A percentile compares a stretch with the other conserved stretches of the same genome.
phyloP scores from a whole-genome alignment of 352 stramenopile species.

The Pythium plurisporium region DNA sequence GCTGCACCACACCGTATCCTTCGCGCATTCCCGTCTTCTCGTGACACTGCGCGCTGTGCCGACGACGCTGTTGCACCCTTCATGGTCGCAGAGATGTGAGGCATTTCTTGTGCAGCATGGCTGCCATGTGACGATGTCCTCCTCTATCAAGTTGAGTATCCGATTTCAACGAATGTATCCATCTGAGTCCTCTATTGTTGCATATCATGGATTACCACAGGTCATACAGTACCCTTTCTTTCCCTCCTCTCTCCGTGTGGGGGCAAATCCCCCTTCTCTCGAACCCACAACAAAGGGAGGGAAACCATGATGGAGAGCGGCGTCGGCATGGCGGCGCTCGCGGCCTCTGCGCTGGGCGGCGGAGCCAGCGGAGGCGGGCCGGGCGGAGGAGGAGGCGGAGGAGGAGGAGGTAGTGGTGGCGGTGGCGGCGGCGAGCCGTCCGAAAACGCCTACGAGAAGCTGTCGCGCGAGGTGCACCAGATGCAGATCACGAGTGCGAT shows the following conservation, averaged over 20 bases:
- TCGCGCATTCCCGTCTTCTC: conserved; percentile 40
- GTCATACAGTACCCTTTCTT: neutral
- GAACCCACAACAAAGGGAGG: conserved; percentile 5
- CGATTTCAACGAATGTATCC: conserved; percentile 3
- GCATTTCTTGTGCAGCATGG: too few relatives aligned
- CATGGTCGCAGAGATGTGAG: neutral
- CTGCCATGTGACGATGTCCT: neutral
- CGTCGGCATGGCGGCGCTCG: neutral
- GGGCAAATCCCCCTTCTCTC: neutral
- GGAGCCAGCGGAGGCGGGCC: neutral
- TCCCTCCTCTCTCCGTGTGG: neutral
- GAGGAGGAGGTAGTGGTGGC: neutral
- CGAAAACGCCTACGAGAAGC: conserved; percentile 88
- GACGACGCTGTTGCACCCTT: neutral
- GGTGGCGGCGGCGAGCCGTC: conserved; percentile 24
- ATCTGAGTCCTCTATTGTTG: neutral
- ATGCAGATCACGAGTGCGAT: conserved; percentile 88
- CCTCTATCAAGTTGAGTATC: neutral
- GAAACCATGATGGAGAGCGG: conserved; percentile 7
- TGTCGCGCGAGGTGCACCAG: conserved; percentile 86
- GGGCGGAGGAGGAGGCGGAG: neutral
- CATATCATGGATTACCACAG: neutral
- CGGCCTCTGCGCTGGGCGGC: neutral
- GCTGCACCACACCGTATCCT: conserved; percentile 39
- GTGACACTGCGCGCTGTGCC: neutral